These are phyloP conservation scores for Eimeria praecox DNA, from an alignment of 169 alveolate genomes.

Conservation along the genomic window DNA sequence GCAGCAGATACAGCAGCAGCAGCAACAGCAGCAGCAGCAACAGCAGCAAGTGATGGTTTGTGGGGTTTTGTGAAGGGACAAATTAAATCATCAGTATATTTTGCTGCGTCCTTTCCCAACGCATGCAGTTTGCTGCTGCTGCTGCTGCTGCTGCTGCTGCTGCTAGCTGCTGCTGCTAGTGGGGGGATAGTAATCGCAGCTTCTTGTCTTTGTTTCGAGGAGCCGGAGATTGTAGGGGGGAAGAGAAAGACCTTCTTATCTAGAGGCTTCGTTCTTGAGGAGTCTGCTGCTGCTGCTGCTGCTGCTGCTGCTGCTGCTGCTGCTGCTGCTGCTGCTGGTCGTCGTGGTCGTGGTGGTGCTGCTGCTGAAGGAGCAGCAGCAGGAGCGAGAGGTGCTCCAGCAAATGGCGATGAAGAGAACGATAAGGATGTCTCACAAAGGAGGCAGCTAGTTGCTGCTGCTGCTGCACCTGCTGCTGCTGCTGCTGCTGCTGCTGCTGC, in stretches of 20 bases:
- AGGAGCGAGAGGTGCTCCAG: too few relatives aligned
- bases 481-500: constrained; percentile 13
- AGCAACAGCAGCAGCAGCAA: not conserved
- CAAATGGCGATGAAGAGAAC: too few relatives aligned
- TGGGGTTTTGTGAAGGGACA: not conserved
- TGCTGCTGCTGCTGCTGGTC: not conserved
- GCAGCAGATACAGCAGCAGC: constrained; percentile 33
- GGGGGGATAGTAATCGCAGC: too few relatives aligned
- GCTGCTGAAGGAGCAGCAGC: not conserved
- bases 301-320: not conserved
- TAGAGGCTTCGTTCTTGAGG: not conserved
- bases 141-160: constrained; percentile 44
- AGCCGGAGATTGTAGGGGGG: not conserved
- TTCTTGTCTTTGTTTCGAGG: constrained; percentile 23
- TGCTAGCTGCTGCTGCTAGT: not conserved
- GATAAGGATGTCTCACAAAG: too few relatives aligned
- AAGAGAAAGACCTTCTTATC: not conserved
- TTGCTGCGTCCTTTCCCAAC: not conserved
- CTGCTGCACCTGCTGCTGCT: not conserved
- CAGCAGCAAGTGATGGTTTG: not conserved
- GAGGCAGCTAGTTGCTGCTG: too few relatives aligned
- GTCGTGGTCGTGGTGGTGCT: not conserved
- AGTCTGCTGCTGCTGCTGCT: constrained; percentile 10
- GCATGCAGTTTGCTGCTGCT: constrained; percentile 34
- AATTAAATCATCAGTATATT: too few relatives aligned